phyloP scores from a whole-genome alignment of 768 basidiomycete genomes.

The Gyrodon lividus region DNA sequence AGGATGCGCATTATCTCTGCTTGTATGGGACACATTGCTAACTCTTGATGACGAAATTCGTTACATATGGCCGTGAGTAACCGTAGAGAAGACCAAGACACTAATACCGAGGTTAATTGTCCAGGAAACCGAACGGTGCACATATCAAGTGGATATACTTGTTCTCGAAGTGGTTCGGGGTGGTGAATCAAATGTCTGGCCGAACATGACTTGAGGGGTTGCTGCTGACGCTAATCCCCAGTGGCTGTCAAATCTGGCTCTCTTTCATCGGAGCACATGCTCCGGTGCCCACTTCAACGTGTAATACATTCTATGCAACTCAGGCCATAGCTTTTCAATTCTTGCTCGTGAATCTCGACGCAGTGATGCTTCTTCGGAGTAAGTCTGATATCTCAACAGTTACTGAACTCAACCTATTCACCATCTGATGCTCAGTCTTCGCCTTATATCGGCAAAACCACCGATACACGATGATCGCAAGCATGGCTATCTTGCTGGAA shows the following conservation, averaged over 20 bases:
- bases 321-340: conserved; percentile 7
- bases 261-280: neutral
- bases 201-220: neutral
- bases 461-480: neutral
- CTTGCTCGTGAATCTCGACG: conserved; percentile 15
- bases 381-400: conserved; percentile 1
- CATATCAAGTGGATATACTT: conserved; percentile 22
- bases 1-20: conserved; percentile 9
- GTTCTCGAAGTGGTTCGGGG: conserved; percentile 24
- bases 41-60: conserved; percentile 16
- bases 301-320: neutral
- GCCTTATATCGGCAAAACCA: conserved; percentile 12
- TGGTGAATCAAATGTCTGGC: conserved; percentile 14
- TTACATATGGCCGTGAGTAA: conserved; percentile 24
- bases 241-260: conserved; percentile 1
- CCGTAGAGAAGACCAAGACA: neutral
- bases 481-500: conserved; percentile 7
- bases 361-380: conserved; percentile 20
- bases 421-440: conserved; percentile 2
- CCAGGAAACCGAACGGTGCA: conserved; percentile 7
- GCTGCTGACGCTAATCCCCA: conserved; percentile 7
- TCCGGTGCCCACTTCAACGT: conserved; percentile 1
- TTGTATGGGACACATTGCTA: conserved; percentile 18
- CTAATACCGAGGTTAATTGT: neutral
- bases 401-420: neutral